phyloP scores from a whole-genome alignment of 257 asterid species.

The Rubia yunnanensis region DNA sequence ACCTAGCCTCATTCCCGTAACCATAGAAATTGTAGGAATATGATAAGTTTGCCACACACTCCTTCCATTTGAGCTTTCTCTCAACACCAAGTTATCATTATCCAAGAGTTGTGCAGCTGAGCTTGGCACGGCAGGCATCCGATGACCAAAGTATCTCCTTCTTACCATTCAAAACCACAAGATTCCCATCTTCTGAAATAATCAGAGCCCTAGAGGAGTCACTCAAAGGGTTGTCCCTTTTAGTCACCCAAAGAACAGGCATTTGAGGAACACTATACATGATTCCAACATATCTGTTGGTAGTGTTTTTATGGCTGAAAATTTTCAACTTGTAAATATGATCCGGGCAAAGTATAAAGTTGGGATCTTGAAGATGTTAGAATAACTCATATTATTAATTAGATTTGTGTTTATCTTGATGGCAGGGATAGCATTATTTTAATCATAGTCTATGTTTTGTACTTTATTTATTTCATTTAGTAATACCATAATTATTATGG shows the following conservation, averaged over 20 bases:
- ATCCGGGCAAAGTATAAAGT: conserved; percentile 23
- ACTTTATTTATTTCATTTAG: too few species aligned
- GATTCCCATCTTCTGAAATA: conserved; percentile 28
- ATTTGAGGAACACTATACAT: conserved; percentile 15
- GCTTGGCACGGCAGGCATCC: too few species aligned
- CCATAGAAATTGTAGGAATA: conserved; percentile 22
- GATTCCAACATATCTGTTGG: conserved; percentile 35
- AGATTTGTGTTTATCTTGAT: too few species aligned
- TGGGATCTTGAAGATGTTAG: conserved; percentile 22
- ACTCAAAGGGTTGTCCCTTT: conserved; percentile 30
- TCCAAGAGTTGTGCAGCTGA: conserved; percentile 28
- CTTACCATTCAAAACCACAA: conserved; percentile 23
- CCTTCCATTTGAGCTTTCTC: conserved; percentile 14
- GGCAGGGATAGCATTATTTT: too few species aligned
- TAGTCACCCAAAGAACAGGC: conserved; percentile 45
- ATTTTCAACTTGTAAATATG: conserved; percentile 26
- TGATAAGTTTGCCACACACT: conserved; percentile 38
- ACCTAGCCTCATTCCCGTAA: conserved; percentile 29
- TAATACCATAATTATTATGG: too few species aligned
- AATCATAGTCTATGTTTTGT: too few species aligned
- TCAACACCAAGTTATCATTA: conserved; percentile 34
- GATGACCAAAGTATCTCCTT: conserved; percentile 29
- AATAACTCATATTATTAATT: too few species aligned
- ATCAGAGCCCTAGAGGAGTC: conserved; percentile 23
- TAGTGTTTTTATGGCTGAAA: conserved; percentile 26